phyloP scores from a whole-genome alignment of 257 asterid genomes.

The Ehretia macrophylla region DNA sequence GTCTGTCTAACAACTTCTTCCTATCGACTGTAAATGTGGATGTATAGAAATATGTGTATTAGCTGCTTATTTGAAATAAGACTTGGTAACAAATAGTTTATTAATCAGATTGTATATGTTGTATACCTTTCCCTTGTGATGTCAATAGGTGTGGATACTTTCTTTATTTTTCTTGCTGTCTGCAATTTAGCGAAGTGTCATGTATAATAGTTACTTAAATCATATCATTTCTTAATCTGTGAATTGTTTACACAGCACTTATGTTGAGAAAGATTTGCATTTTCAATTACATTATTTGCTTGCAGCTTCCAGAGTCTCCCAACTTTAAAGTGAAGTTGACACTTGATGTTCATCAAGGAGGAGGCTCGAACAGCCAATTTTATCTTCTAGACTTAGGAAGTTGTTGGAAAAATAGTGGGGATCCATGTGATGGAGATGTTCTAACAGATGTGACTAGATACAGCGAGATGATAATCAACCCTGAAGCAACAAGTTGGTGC shows the following conservation, averaged over 20 bases:
- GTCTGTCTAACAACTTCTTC: slow-evolving; percentile 25
- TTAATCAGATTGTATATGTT: not conserved
- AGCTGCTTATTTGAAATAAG: not conserved
- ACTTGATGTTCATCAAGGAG: slow-evolving; percentile 65
- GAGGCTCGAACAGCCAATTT: slow-evolving; percentile 79
- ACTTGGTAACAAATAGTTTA: too few relatives aligned
- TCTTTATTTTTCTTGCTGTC: too few relatives aligned
- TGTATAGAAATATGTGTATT: not conserved
- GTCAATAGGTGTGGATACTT: not conserved
- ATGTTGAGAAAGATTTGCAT: not conserved
- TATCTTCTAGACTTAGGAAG: slow-evolving; percentile 80
- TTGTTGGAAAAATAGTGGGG: slow-evolving; percentile 82
- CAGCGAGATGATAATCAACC: slow-evolving; percentile 86
- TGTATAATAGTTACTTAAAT: not conserved
- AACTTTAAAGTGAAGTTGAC: slow-evolving; percentile 71
- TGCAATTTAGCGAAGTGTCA: not conserved
- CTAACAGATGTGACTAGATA: slow-evolving; percentile 78
- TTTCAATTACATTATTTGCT: not conserved
- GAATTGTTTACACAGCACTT: too few relatives aligned
- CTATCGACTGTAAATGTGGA: not conserved
- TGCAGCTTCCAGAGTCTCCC: slow-evolving; percentile 72
- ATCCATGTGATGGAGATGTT: slow-evolving; percentile 68
- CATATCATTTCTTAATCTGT: too few relatives aligned
- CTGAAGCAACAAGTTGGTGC: slow-evolving; percentile 77
- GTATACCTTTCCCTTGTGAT: not conserved